Evolutionary conservation across 2,329 filamentous ascomycete species (phyloP), one percentile per base, ranked within the genome.

Genomic region (Xylariaceae sp.): DNA sequence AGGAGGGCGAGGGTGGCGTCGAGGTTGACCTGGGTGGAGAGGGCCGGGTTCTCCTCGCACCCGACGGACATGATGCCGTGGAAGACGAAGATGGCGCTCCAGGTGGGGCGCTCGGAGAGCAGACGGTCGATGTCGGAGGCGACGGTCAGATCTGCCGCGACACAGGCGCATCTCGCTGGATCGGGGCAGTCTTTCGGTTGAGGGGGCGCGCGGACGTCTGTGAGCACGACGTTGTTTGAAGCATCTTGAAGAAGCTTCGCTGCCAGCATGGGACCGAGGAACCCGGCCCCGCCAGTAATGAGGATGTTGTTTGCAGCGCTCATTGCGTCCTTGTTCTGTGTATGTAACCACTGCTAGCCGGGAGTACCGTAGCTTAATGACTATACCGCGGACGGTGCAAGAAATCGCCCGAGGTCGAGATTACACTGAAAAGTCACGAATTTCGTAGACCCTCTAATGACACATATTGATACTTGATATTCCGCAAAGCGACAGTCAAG

Each of bases 1-100:
- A 83, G 65, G 2, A 82, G 53, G 31, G 64, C 62, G 18, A 76
- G 70, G 11, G 79, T 76, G 31, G 73, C 76, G 49, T 83, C 74
- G 37, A 83, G 68, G 57, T 84, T 83, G 38, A 83, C 78, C 31
- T 64, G 67, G 46, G 80, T 66, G 2, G 77, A 78, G 1, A 81
- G 65, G 38, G 78, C 74, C 48, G 76, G 78, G 61, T 82, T 72
- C 31, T 74, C 74, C 61, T 83, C 79, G 13, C 78, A 75, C 4
- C 78, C 78, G 11, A 74, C 73, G 0, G 79, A 83, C 80, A 84
- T 83, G 66, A 83, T 81, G 47, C 80, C 80, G 60, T 84, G 80
- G 58, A 84, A 77, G 52, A 81, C 67, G 62, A 79, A 83, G 43
- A 76, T 68, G 35, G 74, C 73, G 44, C 72, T 65, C 3, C 79